These are phyloP conservation scores for Chlamydomonas sp. DNA, from an alignment of 139 green algal genomes.

Conservation along the genomic window DNA sequence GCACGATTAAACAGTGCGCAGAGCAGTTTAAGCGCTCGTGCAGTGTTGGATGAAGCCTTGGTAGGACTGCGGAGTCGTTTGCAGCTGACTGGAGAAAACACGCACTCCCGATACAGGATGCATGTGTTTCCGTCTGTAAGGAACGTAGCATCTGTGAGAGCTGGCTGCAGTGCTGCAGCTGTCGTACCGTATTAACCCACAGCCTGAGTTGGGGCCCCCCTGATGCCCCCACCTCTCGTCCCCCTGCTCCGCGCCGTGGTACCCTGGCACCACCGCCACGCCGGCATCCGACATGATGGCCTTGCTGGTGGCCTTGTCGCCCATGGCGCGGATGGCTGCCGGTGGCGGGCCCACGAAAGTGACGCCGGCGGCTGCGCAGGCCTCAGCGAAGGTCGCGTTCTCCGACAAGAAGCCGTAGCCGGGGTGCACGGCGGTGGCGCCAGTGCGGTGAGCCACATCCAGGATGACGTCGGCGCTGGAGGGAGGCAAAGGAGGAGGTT, in stretches of 20 bases:
- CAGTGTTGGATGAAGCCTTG: too few species aligned
- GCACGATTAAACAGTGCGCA: too few species aligned
- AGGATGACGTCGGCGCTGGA: slow-evolving; percentile 63
- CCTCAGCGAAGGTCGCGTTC: slow-evolving; percentile 76
- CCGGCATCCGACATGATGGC: slow-evolving; percentile 76
- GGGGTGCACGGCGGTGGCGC: slow-evolving; percentile 81
- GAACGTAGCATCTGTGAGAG: not conserved
- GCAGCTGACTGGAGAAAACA: too few species aligned
- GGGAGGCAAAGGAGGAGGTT: not conserved
- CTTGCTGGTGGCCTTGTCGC: slow-evolving; percentile 84
- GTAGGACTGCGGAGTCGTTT: too few species aligned
- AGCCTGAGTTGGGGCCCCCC: not conserved
- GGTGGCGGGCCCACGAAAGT: slow-evolving; percentile 81
- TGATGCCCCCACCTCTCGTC: slow-evolving; percentile 41
- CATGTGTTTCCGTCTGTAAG: too few species aligned
- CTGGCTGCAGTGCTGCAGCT: too few species aligned
- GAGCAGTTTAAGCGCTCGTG: too few species aligned
- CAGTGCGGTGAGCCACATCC: slow-evolving; percentile 60
- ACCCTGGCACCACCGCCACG: slow-evolving; percentile 89
- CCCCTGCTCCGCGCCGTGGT: slow-evolving; percentile 80
- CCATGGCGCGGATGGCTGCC: slow-evolving; percentile 71
- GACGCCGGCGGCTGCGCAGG: slow-evolving; percentile 65
- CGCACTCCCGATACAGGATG: too few species aligned
- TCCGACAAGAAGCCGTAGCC: slow-evolving; percentile 91
- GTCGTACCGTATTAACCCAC: not conserved